Evolutionary conservation across 305 asterid genomes (phyloP), one percentile per base, ranked within the genome.

Genomic region (Fraxinus floribunda): DNA sequence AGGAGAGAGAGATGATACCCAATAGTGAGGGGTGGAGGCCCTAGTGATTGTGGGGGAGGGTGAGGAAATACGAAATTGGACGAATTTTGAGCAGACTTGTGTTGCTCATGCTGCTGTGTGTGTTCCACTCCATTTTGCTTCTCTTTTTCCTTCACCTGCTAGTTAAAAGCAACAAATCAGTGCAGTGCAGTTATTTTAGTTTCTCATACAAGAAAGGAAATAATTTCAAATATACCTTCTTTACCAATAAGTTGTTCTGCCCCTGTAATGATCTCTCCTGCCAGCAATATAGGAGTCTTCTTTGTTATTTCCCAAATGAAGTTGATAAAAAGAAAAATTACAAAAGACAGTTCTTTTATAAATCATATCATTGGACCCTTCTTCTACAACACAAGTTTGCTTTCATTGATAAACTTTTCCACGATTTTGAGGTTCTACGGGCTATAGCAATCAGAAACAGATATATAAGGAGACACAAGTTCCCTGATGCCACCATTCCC

Each of bases 211-310:
- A 55, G 26, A 55, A 55, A 55, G 66, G 66, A 55, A 55, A 55
- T 55, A 55, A 55, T 55, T 55, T 55, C 10, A 18, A 55, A n/a
- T 55, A 18, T 55, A 55, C 66, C 98, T 91, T 84, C 81, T 88
- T 93, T 9, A 84, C 82, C 71, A 93, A 75, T 75, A 81, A 3
- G 66, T 82, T 90, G 86, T 92, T 90, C 62, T 92, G 91, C 81
- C 86, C 90, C 84, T 84, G 91, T 82, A 93, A 80, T 49, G 86
- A 84, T 83, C 74, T 93, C 92, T 89, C 98, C 98, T 93, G 92
- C 70, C 75, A 89, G 34, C 80, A 44, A 35, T 44, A 0, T 55
- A 18, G 26, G 66, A n/a, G 24, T 55, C 64, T 55, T 55, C 66
- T n/a, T 55, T 55, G 26, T 55, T 55, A 55, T 55, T 55, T 55